Base-by-base conservation (phyloP, 2,329 filamentous ascomycete genomes). In the Scortechinia acanthostroma region DNA sequence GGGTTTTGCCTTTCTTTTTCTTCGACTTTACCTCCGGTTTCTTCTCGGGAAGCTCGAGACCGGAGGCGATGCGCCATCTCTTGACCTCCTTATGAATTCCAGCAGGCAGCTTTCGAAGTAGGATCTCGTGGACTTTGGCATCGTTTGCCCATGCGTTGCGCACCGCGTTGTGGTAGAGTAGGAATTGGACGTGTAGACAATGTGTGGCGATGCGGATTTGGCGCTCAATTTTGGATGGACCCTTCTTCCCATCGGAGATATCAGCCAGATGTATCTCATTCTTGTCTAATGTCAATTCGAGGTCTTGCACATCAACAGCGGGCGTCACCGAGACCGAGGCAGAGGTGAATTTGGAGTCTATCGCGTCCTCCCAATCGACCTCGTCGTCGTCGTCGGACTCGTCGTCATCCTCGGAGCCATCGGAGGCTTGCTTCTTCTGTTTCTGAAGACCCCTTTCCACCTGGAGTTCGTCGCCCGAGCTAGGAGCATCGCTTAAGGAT, bases 131-230 rank as follows among this genome's bases (percentile, higher is more conserved):
- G 4, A 78, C 65, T 40, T 71, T 62, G 23, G 63, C 51, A 53
- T 83, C 73, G 47, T 73, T 71, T 42, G 77, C 63, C 66, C 78
- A 83, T 15, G 68, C 63, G 55, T 83, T 81, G 52, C 71, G 69
- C 21, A 81, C 63, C 3, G 74, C 65, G 48, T 83, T 83, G 54
- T 84, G 80, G 56, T 73, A 81, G 51, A 84, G 69, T 19, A 84
- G 59, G 44, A 70, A 73, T 53, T 81, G 76, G 2, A 84, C 78
- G 58, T 84, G 80, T 56, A 83, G 70, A 51, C 76, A 76, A 56
- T 84, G 80, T 3, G 78, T 75, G 25, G 69, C 65, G 22, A 73
- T 68, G 21, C 80, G 65, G 46, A 78, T 74, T 45, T 74, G 68
- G 19, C 77, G 68, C 50, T 83, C 77, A 5, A 76, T 73, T 55